Evolutionary conservation across 2,329 filamentous ascomycete genomes (phyloP), one percentile per base, ranked within the genome.

Genomic region (Trichoderma polysporum): DNA sequence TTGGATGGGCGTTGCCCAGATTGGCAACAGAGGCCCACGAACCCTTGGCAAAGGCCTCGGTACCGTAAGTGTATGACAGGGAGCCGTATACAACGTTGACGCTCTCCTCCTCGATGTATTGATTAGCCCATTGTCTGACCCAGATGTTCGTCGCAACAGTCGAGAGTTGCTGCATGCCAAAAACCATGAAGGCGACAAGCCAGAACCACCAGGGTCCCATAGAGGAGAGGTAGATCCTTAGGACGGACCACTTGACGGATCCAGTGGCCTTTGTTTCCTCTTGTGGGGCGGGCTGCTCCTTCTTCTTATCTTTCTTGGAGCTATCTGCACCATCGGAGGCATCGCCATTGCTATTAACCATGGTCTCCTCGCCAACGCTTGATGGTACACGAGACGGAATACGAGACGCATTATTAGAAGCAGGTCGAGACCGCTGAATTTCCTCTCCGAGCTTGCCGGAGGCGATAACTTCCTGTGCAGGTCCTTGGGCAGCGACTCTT

Each of bases 141-240:
- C 95, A 99, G 59, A 97, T 80, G 73, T 95, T 97, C 39, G 93
- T 96, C 0, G 91, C 92, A 2, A 98, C 90, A 27, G 91, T 91
- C 4, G 91, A 91, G 37, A 97, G 77, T 76, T 99, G 95, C 76
- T 97, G 94, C 52, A 90, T 81, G 31, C 85, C 84, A 74, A 99
- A 98, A 41, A 94, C 89, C 4, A 89, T 71, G 15, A 89, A 79
- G 22, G 94, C 91, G 39, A 91, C 81, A 56, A 90, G 78, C 95
- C 95, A 99, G 81, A 97, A 99, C 85, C 92, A 94, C 92, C 93
- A 97, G 4, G 90, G 85, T n/a, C 95, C 95, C 95, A 99, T 99
- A 70, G 94, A 87, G 68, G 80, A 81, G 19, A 99, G 85, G 76
- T 99, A 99, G 75, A 97, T 88, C 68, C 88, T 82, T 73, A 99